Percentiles rank a stretch among this genome's conserved stretches.
These are phyloP conservation scores for Musa acuminata DNA, from an alignment of 176 grass and related monocot genomes.

Conservation along the genomic window DNA sequence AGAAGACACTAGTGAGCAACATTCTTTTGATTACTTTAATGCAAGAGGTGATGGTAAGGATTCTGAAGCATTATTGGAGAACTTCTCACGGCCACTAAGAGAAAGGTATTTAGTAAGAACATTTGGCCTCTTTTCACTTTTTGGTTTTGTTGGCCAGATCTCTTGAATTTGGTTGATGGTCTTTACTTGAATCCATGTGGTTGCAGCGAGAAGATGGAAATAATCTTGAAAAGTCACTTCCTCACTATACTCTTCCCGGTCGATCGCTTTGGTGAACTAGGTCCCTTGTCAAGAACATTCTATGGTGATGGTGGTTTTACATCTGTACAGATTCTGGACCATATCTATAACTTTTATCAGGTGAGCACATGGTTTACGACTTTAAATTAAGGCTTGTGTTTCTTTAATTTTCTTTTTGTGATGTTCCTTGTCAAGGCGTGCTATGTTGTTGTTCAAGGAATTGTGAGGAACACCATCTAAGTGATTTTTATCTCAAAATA, in stretches of 20 bases:
- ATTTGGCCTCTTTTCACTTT: not conserved
- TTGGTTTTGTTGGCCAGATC: not conserved
- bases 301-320: conserved; percentile 77
- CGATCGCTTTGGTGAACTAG: conserved; percentile 83
- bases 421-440: too few relatives aligned
- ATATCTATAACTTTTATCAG: conserved; percentile 95
- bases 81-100: conserved; percentile 48
- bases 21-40: conserved; percentile 32
- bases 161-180: not conserved
- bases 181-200: not conserved
- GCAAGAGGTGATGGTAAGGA: conserved; percentile 49
- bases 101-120: conserved; percentile 42
- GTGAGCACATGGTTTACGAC: conserved; percentile 12
- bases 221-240: conserved; percentile 84
- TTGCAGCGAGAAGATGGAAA: conserved; percentile 68
- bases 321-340: conserved; percentile 50
- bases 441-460: too few relatives aligned
- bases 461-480: too few relatives aligned
- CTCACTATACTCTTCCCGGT: conserved; percentile 96
- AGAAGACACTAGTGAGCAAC: conserved; percentile 57
- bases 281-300: conserved; percentile 77
- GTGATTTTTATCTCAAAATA: not conserved
- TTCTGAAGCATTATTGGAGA: conserved; percentile 40
- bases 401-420: not conserved
- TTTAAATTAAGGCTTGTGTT: not conserved